phyloP scores from a whole-genome alignment of 2,329 filamentous ascomycete genomes.

The Lecanicillium sp. region DNA sequence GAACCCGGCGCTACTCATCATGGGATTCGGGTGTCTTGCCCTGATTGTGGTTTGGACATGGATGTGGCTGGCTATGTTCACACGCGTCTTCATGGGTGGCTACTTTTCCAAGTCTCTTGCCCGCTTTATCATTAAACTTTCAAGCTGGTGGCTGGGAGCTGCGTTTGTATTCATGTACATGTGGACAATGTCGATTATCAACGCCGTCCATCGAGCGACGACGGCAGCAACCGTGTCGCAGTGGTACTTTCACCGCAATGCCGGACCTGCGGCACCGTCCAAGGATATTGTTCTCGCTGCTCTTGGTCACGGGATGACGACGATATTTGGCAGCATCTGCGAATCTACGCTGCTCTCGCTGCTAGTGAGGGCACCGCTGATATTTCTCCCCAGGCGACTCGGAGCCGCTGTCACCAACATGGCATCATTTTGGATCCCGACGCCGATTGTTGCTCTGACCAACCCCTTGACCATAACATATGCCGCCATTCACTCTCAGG shows the following conservation, averaged over 20 bases:
- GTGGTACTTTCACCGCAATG: constrained; percentile 97
- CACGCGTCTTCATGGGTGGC: constrained; percentile 87
- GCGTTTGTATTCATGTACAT: constrained; percentile 93
- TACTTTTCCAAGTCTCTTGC: constrained; percentile 59
- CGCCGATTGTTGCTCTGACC: constrained; percentile 75
- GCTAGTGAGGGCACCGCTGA: constrained; percentile 73
- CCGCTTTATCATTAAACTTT: constrained; percentile 72
- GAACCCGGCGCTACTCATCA: constrained; percentile 71
- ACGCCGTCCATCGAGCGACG: constrained; percentile 81
- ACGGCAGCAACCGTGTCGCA: constrained; percentile 94
- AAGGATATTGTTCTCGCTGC: constrained; percentile 77
- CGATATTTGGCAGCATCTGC: constrained; percentile 87
- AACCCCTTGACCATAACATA: constrained; percentile 92
- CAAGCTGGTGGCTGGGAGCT: constrained; percentile 90
- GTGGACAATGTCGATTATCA: constrained; percentile 84
- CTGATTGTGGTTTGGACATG: constrained; percentile 85
- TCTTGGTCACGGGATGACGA: constrained; percentile 71
- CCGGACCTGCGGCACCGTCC: constrained; percentile 68
- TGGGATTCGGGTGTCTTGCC: constrained; percentile 73
- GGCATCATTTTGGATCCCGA: constrained; percentile 74
- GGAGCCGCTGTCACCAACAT: constrained; percentile 61
- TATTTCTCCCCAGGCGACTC: constrained; percentile 69
- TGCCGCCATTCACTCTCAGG: constrained; percentile 85
- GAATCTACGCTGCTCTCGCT: constrained; percentile 77
- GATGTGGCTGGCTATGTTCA: constrained; percentile 96